Percentiles rank a stretch among this genome's conserved stretches.
These are phyloP conservation scores for Kondoa subrosea DNA, from an alignment of 768 basidiomycete species.

Conservation along the genomic window DNA sequence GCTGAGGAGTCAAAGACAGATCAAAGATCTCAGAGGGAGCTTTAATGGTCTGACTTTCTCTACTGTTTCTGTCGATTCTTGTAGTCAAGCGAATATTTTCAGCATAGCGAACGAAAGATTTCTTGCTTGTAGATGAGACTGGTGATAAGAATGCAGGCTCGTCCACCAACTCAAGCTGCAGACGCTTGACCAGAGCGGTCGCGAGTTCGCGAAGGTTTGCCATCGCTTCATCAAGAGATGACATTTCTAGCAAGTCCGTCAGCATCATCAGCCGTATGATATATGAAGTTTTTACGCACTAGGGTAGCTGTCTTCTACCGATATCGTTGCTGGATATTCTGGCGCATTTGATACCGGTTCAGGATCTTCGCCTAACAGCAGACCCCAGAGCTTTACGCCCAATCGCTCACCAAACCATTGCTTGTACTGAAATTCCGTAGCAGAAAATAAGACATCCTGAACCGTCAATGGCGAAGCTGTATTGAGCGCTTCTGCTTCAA, in stretches of 20 bases:
- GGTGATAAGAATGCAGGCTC: background rate
- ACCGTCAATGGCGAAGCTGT: conserved; percentile 12
- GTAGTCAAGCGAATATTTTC: conserved; percentile 17
- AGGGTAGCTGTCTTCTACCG: conserved; percentile 22
- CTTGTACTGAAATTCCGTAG: conserved; percentile 9
- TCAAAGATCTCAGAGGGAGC: conserved; percentile 18
- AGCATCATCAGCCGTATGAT: too few relatives aligned
- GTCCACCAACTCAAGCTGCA: conserved; percentile 23
- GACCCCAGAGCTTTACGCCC: conserved; percentile 18
- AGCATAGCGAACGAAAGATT: conserved; percentile 16
- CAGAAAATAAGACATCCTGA: background rate
- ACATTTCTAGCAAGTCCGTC: background rate
- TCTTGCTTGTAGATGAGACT: background rate
- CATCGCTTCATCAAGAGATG: conserved; percentile 8
- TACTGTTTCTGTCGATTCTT: conserved; percentile 7
- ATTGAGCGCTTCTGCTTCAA: background rate
- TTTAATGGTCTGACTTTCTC: conserved; percentile 12
- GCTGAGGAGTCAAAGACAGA: background rate
- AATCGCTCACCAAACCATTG: conserved; percentile 15
- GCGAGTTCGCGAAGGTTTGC: conserved; percentile 15
- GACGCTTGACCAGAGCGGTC: conserved; percentile 15
- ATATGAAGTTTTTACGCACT: too few relatives aligned
- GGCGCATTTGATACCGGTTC: conserved; percentile 21
- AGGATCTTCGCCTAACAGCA: conserved; percentile 21
- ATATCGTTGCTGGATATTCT: conserved; percentile 25